Conservation (phyloP, 2,329 filamentous ascomycete genomes). For the Calonectria honghensis region DNA sequence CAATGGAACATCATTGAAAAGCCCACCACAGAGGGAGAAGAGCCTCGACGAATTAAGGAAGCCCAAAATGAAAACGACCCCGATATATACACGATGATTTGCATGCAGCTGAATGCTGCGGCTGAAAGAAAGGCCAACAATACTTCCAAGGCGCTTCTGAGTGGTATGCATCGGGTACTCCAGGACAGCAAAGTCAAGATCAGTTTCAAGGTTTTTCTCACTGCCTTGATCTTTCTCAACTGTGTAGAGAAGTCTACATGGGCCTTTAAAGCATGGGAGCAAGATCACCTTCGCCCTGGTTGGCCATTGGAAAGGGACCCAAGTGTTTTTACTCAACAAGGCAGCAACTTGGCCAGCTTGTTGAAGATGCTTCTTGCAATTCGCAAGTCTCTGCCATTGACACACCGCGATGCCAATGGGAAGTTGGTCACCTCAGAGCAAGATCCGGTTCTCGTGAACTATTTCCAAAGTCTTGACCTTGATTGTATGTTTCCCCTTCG, state of each 20-base stretch:
- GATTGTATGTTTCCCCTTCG: slow-evolving; percentile 69
- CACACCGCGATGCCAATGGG: slow-evolving; percentile 66
- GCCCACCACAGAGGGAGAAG: slow-evolving; percentile 63
- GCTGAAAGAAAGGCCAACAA: slow-evolving; percentile 78
- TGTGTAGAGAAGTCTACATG: slow-evolving; percentile 81
- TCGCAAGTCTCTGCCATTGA: slow-evolving; percentile 75
- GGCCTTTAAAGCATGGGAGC: slow-evolving; percentile 81
- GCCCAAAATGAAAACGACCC: slow-evolving; percentile 68
- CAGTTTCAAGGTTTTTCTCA: slow-evolving; percentile 77
- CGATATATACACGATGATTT: slow-evolving; percentile 77
- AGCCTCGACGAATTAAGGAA: slow-evolving; percentile 70
- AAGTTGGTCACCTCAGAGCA: slow-evolving; percentile 69
- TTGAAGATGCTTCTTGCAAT: slow-evolving; percentile 78
- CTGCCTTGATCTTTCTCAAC: slow-evolving; percentile 77
- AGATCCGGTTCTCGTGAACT: slow-evolving; percentile 67
- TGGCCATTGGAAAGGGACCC: slow-evolving; percentile 78
- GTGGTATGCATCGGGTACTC: slow-evolving; percentile 76
- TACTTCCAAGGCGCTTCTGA: slow-evolving; percentile 75
- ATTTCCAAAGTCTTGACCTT: slow-evolving; percentile 74
- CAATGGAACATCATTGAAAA: slow-evolving; percentile 76
- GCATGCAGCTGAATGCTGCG: slow-evolving; percentile 78
- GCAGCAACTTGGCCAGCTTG: slow-evolving; percentile 74
- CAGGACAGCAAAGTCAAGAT: slow-evolving; percentile 77
- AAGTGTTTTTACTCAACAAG: slow-evolving; percentile 74
- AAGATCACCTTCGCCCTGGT: slow-evolving; percentile 73